phyloP scores from a whole-genome alignment of 331 rosid genomes.

The Stylosanthes scabra region DNA sequence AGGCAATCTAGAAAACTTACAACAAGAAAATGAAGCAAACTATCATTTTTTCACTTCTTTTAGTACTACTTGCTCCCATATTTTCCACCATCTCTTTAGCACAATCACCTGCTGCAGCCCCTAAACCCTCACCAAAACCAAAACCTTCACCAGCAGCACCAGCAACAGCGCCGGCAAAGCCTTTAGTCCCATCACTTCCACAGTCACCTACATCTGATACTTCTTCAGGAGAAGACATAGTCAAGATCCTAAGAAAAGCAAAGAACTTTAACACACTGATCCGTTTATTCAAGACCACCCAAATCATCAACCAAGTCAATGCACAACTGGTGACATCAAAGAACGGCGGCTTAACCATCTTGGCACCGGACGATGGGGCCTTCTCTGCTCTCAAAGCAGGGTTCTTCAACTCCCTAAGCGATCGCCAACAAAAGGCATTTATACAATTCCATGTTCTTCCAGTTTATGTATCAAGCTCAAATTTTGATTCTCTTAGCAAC shows the following conservation, averaged over 20 bases:
- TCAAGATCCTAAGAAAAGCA: slow-evolving; percentile 50
- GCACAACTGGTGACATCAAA: slow-evolving; percentile 48
- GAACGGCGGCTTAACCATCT: slow-evolving; percentile 38
- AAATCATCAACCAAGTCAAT: slow-evolving; percentile 50
- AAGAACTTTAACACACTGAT: slow-evolving; percentile 48
- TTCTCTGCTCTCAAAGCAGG: slow-evolving; percentile 50
- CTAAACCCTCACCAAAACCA: slow-evolving; percentile 32
- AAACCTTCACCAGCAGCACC: slow-evolving; percentile 32
- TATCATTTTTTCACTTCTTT: slow-evolving; percentile 35
- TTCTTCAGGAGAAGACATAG: slow-evolving; percentile 46
- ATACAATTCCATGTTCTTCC: slow-evolving; percentile 55
- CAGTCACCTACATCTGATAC: slow-evolving; percentile 36
- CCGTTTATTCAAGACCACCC: slow-evolving; percentile 53
- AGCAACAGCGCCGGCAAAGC: slow-evolving; percentile 47
- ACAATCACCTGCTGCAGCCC: slow-evolving; percentile 48
- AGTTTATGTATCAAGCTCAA: slow-evolving; percentile 43
- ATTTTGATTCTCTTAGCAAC: slow-evolving; percentile 51
- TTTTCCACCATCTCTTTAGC: slow-evolving; percentile 28
- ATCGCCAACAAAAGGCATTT: slow-evolving; percentile 46
- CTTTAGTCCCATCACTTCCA: slow-evolving; percentile 44
- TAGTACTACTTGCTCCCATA: slow-evolving; percentile 21
- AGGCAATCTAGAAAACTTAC: not conserved
- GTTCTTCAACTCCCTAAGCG: slow-evolving; percentile 47
- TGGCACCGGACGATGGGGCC: slow-evolving; percentile 51
- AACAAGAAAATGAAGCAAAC: slow-evolving; percentile 39